Conservation (phyloP, 306 rosid species). For the Chamaecrista fasciculata region DNA sequence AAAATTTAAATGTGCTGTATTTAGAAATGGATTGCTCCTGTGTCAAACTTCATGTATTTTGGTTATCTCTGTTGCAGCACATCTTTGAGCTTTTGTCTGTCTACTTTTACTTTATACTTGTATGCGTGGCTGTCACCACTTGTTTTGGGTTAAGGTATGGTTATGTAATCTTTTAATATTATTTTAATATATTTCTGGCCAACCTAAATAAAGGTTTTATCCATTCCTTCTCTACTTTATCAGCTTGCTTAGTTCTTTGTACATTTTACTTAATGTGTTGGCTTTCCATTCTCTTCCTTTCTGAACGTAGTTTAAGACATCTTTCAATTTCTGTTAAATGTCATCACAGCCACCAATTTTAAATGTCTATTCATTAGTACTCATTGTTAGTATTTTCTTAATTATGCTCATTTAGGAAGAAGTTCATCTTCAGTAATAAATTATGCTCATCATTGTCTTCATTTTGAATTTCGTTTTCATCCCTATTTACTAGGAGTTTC, state of each 20-base stretch:
- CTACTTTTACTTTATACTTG: background rate
- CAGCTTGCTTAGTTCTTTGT: background rate
- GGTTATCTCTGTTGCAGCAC: background rate
- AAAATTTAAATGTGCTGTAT: background rate
- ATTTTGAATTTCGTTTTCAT: slow-evolving; percentile 11
- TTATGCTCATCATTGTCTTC: background rate
- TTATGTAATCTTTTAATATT: slow-evolving; percentile 7
- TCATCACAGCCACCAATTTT: background rate
- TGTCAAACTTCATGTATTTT: slow-evolving; percentile 16
- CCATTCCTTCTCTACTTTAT: background rate
- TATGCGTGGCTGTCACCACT: background rate
- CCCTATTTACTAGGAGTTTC: background rate
- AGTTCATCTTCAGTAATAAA: background rate
- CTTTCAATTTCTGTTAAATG: slow-evolving; percentile 4
- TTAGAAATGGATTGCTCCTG: background rate
- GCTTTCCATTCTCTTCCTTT: background rate
- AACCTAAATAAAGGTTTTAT: background rate
- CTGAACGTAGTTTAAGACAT: background rate
- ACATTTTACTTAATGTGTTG: background rate
- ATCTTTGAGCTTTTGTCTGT: background rate
- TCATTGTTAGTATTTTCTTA: background rate
- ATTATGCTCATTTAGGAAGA: background rate
- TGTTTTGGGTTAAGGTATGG: background rate
- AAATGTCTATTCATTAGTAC: slow-evolving; percentile 2
- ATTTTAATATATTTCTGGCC: background rate